Evolutionary conservation across 495 filamentous ascomycete species (phyloP), one percentile per base, ranked within the genome.

Genomic region (Neurospora sp.): DNA sequence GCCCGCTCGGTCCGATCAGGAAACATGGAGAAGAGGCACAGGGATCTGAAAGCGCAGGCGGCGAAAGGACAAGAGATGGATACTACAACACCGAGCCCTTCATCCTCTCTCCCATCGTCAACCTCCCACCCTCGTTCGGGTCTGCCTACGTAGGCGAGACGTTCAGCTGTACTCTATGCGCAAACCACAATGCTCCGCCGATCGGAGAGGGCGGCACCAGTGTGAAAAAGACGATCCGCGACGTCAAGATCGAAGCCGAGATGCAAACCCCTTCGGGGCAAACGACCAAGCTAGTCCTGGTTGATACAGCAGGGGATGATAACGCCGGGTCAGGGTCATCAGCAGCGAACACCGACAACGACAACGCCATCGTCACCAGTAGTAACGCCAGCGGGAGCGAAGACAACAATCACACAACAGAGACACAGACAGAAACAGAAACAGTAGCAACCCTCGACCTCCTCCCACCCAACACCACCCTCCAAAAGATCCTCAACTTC

Each of bases 121-220:
- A 92, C n/a, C 89, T 98, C 4, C 96, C 96, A 7, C 92, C 94
- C 1, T 89, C 93, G 5, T 98, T 99, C 80, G 96, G 94, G 70
- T 93, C 92, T 10, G 94, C 94, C 69, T 98, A 98, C 75, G 94
- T 98, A 53, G 96, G 96, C 72, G 94, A 98, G 84, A 94, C 92
- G 2, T 99, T 99, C 81, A 89, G 89, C 69, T 99, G 96, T 83
- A 96, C 94, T 2, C 87, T 99, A 31, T 97, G 94, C 83, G 94
- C 92, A 9, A 98, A 96, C 84, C 96, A 97, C 80, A 95, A 97
- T 76, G 84, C 93, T 3, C 73, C 81, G 53, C 75, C 75, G 0
- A 72, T 76, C 0, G 71, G 40, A 14, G 74, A 78, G 31, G 61
- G 14, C 31, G 70, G 20, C n/a, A 40, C 70, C 9, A 37, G 71